phyloP scores from a whole-genome alignment of 306 rosid genomes.

The Vigna mungo region DNA sequence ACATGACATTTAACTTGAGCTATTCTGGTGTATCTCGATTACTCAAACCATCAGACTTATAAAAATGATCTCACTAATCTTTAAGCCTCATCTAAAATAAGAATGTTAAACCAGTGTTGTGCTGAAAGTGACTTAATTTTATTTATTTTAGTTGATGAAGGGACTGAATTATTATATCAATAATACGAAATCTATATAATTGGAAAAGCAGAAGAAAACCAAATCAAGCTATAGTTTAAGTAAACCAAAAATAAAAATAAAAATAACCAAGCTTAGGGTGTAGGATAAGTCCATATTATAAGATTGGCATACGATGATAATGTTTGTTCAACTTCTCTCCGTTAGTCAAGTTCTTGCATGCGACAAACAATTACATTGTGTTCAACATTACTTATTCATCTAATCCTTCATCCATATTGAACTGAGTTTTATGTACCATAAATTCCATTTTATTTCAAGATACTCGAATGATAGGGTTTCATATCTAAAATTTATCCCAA shows the following conservation, averaged over 20 bases:
- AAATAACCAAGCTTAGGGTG: background rate
- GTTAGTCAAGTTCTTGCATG: background rate
- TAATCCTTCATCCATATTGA: background rate
- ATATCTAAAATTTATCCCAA: background rate
- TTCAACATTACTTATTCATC: background rate
- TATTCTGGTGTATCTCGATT: background rate
- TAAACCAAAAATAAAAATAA: background rate
- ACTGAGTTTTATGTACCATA: background rate
- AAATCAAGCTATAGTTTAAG: background rate
- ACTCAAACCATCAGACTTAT: background rate
- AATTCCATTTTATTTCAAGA: constrained; percentile 5
- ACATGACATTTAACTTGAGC: background rate
- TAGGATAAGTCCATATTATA: background rate
- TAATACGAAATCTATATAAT: background rate
- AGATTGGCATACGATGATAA: constrained; percentile 7
- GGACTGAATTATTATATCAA: background rate
- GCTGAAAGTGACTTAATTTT: background rate
- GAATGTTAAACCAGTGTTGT: background rate
- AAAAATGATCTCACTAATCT: background rate
- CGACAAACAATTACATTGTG: background rate
- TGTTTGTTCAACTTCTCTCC: constrained; percentile 14
- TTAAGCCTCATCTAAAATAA: background rate
- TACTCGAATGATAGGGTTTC: background rate
- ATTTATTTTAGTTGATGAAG: background rate
- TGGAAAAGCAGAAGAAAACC: background rate